phyloP scores from a whole-genome alignment of 1,139 yeast species.

The Yamadazyma mexicana region DNA sequence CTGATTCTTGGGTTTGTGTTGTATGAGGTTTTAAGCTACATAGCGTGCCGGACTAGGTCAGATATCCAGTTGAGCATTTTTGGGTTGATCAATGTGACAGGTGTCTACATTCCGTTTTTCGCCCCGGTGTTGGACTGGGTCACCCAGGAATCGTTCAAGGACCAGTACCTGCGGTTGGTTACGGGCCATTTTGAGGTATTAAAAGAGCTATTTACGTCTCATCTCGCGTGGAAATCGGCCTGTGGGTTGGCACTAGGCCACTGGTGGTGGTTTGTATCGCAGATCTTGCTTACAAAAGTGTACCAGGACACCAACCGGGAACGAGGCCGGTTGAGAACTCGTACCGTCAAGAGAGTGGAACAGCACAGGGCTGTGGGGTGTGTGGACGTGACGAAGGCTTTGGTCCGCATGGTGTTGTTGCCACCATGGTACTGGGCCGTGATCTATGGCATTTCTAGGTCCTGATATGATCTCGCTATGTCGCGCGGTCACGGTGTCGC shows the following conservation, averaged over 20 bases:
- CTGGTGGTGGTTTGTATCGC: slow-evolving; percentile 39
- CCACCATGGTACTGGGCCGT: slow-evolving; percentile 38
- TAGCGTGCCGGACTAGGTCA: slow-evolving; percentile 32
- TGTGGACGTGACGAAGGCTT: slow-evolving; percentile 15
- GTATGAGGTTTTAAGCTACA: slow-evolving; percentile 27
- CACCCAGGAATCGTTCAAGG: slow-evolving; percentile 11
- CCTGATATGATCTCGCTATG: no score
- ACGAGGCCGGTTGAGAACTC: slow-evolving; percentile 15
- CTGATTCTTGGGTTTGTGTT: slow-evolving; percentile 23
- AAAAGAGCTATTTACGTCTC: slow-evolving; percentile 6
- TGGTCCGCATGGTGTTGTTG: slow-evolving; percentile 20
- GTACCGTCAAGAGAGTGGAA: slow-evolving; percentile 15
- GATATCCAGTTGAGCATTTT: slow-evolving; percentile 21
- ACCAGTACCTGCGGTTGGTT: slow-evolving; percentile 7
- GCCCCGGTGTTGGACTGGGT: slow-evolving; percentile 21
- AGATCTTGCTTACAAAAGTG: slow-evolving; percentile 18
- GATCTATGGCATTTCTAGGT: background rate
- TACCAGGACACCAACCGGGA: slow-evolving; percentile 20
- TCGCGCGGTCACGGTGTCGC: no score
- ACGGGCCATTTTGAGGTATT: slow-evolving; percentile 1
- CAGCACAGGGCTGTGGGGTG: slow-evolving; percentile 10
- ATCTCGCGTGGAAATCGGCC: slow-evolving; percentile 20
- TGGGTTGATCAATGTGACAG: slow-evolving; percentile 27
- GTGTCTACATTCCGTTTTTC: slow-evolving; percentile 29
- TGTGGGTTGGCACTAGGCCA: slow-evolving; percentile 29